Percentiles rank a stretch among this genome's conserved stretches.
phyloP scores from a whole-genome alignment of 1,139 yeast species.

The Scheffersomyces segobiensis region DNA sequence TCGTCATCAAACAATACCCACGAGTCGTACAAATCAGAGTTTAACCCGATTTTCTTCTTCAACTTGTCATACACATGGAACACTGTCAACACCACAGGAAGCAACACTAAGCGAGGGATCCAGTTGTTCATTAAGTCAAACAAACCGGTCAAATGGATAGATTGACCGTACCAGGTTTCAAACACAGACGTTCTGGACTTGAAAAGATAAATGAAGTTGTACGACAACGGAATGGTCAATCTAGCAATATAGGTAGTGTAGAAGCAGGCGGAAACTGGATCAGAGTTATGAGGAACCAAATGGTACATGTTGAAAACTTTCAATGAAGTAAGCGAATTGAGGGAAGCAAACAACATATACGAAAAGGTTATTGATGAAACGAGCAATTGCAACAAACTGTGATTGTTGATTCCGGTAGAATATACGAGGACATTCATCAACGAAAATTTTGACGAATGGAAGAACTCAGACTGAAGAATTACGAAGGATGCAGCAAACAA shows the following conservation, averaged over 20 bases:
- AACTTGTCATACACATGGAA: slow-evolving; percentile 72
- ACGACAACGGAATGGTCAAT: slow-evolving; percentile 77
- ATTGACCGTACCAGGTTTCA: slow-evolving; percentile 67
- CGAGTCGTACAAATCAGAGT: slow-evolving; percentile 56
- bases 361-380: slow-evolving; percentile 48
- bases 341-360: slow-evolving; percentile 67
- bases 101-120: slow-evolving; percentile 68
- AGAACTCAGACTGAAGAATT: slow-evolving; percentile 70
- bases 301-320: slow-evolving; percentile 77
- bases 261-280: slow-evolving; percentile 72
- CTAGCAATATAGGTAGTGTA: slow-evolving; percentile 82
- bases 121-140: slow-evolving; percentile 73
- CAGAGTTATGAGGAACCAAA: slow-evolving; percentile 66
- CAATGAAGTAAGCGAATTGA: slow-evolving; percentile 65
- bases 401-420: slow-evolving; percentile 18
- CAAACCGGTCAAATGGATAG: slow-evolving; percentile 72
- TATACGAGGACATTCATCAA: slow-evolving; percentile 53
- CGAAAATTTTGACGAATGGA: slow-evolving; percentile 69
- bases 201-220: slow-evolving; percentile 72
- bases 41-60: slow-evolving; percentile 46
- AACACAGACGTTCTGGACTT: slow-evolving; percentile 48
- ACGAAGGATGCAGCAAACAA: slow-evolving; percentile 46
- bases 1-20: slow-evolving; percentile 21
- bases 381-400: slow-evolving; percentile 31
- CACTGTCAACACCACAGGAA: slow-evolving; percentile 64